phyloP scores from a whole-genome alignment of 1,284 basidiomycete genomes.

The Neolentinus lepideus region DNA sequence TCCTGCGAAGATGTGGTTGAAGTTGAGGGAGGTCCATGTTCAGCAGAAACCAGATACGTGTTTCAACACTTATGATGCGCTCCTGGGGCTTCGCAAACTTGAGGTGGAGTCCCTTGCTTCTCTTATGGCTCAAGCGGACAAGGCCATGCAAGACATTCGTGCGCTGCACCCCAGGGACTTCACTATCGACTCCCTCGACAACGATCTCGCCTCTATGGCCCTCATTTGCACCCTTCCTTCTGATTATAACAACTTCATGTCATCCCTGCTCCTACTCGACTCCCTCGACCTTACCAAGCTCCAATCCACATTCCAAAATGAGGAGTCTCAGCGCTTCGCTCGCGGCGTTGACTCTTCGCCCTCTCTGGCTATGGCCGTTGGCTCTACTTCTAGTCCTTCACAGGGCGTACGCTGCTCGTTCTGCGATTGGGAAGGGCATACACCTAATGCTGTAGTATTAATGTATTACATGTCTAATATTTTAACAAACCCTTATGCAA shows the following conservation, averaged over 20 bases:
- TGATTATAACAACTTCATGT: constrained; percentile 15
- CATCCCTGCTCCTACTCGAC: constrained; percentile 15
- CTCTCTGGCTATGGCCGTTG: no score
- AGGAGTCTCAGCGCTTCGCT: constrained; percentile 8
- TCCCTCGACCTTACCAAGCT: constrained; percentile 16
- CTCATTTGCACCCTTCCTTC: constrained; percentile 10
- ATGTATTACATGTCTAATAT: no score
- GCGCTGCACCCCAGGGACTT: constrained; percentile 16
- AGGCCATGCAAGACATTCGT: constrained; percentile 16
- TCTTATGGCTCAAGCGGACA: constrained; percentile 19
- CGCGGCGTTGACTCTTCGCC: no score
- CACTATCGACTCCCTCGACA: constrained; percentile 17
- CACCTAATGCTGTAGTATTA: no score
- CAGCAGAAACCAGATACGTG: constrained; percentile 15
- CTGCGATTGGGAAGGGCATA: no score
- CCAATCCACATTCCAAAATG: constrained; percentile 15
- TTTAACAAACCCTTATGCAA: no score
- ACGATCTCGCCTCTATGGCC: constrained; percentile 14
- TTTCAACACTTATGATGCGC: not conserved
- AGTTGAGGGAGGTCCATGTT: constrained; percentile 15
- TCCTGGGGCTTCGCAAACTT: not conserved
- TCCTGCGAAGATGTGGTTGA: constrained; percentile 19
- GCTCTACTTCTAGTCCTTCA: no score
- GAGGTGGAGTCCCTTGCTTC: constrained; percentile 17
- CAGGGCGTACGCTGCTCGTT: no score